These are phyloP conservation scores for Cupressus sempervirens DNA, from an alignment of 75 land plant species.

Conservation along the genomic window DNA sequence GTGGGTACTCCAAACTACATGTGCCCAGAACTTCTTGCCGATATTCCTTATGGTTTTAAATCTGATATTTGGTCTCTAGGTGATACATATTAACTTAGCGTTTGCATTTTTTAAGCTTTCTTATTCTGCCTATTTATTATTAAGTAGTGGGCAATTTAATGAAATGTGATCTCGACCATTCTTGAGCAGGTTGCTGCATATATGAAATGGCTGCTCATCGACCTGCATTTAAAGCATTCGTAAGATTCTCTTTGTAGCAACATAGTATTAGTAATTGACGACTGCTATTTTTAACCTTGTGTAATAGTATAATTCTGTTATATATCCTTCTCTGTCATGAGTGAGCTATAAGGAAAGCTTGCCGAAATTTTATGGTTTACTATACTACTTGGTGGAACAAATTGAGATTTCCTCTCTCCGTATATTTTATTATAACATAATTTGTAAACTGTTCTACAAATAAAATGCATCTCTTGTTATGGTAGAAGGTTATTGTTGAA, in stretches of 20 bases:
- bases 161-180: background rate
- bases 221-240: slow-evolving; percentile 99
- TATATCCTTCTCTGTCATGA: background rate
- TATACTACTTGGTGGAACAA: background rate
- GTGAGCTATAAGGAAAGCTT: background rate
- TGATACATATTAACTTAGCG: slow-evolving; percentile 15
- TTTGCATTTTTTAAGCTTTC: background rate
- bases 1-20: slow-evolving; percentile 99
- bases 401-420: background rate
- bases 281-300: background rate
- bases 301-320: background rate
- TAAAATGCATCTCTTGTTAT: background rate
- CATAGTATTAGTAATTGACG: background rate
- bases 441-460: background rate
- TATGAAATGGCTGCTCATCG: slow-evolving; percentile 99
- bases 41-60: slow-evolving; percentile 98
- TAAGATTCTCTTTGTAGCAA: slow-evolving; percentile 31
- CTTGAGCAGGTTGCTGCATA: slow-evolving; percentile 88
- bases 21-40: slow-evolving; percentile 99
- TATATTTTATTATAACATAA: too few relatives aligned
- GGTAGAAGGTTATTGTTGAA: background rate
- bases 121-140: background rate
- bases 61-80: slow-evolving; percentile 99
- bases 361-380: background rate
- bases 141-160: background rate